A percentile compares a stretch with the other conserved stretches of the same genome.
Evolutionary conservation across 805 yeast genomes (phyloP).

Genomic region (Saccharomycopsis amapae): DNA sequence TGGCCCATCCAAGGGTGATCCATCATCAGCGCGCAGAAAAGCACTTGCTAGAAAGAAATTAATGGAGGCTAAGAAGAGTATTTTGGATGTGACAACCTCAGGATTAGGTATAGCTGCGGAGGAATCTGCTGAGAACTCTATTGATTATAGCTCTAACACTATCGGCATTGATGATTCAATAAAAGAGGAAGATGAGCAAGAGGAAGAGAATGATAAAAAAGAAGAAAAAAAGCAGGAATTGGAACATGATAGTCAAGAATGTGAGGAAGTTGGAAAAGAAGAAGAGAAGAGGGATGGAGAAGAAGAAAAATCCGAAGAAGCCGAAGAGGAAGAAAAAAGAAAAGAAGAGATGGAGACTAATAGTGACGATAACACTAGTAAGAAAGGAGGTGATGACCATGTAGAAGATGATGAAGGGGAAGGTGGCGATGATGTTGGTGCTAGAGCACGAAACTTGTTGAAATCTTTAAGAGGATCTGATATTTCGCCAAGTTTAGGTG

Average conservation of each 20-base stretch:
- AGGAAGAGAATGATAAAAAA: background rate
- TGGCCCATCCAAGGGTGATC: slow-evolving; percentile 45
- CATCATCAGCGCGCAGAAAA: slow-evolving; percentile 60
- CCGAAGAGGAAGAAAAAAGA: background rate
- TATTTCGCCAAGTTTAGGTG: slow-evolving; percentile 24
- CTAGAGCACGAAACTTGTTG: slow-evolving; percentile 56
- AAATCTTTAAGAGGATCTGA: slow-evolving; percentile 47
- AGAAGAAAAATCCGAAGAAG: no score
- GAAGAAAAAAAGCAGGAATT: background rate
- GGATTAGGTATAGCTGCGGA: slow-evolving; percentile 17
- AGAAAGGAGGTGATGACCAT: no score
- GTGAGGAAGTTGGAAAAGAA: background rate
- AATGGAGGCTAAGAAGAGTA: slow-evolving; percentile 32
- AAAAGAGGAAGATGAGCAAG: no score
- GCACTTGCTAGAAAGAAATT: slow-evolving; percentile 69
- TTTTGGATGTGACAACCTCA: slow-evolving; percentile 20
- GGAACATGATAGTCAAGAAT: background rate
- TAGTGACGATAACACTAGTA: no score
- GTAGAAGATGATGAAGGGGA: slow-evolving; percentile 19
- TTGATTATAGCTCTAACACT: background rate
- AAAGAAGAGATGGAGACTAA: no score
- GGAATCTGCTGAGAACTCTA: slow-evolving; percentile 1
- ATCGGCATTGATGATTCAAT: background rate
- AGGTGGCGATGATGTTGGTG: slow-evolving; percentile 42
- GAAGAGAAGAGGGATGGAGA: no score